Percentiles rank a stretch among this genome's conserved stretches.
These are phyloP conservation scores for Boechera retrofracta DNA, from an alignment of 345 rosid genomes.

Conservation along the genomic window DNA sequence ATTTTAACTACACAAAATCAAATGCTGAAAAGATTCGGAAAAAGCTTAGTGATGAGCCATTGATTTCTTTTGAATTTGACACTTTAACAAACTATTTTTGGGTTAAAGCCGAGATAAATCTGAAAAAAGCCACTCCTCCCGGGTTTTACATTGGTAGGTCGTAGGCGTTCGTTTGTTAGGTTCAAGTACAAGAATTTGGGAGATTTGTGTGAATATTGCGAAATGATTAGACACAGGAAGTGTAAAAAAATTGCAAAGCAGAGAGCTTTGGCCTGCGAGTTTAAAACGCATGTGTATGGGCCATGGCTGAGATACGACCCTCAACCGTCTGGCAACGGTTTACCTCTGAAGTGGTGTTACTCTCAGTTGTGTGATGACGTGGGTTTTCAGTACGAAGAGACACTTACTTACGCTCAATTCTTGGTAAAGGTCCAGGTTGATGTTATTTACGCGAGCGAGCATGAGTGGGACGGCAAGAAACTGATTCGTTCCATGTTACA, in stretches of 20 bases:
- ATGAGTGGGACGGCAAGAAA: slow-evolving; percentile 4
- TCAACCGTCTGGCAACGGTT: background rate
- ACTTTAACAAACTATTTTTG: background rate
- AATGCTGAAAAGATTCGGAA: background rate
- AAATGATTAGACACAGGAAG: background rate
- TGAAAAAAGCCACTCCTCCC: background rate
- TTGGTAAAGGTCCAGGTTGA: background rate
- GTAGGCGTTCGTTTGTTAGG: background rate
- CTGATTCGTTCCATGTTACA: background rate
- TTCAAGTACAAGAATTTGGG: slow-evolving; percentile 5
- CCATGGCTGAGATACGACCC: background rate
- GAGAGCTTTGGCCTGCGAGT: background rate
- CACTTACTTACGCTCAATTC: slow-evolving; percentile 6
- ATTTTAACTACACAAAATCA: background rate
- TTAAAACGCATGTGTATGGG: background rate
- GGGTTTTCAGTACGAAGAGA: background rate
- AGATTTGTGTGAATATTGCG: background rate
- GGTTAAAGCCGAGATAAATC: background rate
- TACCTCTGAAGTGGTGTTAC: background rate
- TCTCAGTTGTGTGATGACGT: background rate
- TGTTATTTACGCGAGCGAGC: background rate
- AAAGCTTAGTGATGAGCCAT: background rate
- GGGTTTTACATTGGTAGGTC: background rate
- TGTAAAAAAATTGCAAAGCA: background rate
- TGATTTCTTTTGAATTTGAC: background rate